A percentile compares a stretch with the other conserved stretches of the same genome.
Evolutionary conservation across 2,329 filamentous ascomycete genomes (phyloP).

Genomic region (Aspergillus chevalieri): DNA sequence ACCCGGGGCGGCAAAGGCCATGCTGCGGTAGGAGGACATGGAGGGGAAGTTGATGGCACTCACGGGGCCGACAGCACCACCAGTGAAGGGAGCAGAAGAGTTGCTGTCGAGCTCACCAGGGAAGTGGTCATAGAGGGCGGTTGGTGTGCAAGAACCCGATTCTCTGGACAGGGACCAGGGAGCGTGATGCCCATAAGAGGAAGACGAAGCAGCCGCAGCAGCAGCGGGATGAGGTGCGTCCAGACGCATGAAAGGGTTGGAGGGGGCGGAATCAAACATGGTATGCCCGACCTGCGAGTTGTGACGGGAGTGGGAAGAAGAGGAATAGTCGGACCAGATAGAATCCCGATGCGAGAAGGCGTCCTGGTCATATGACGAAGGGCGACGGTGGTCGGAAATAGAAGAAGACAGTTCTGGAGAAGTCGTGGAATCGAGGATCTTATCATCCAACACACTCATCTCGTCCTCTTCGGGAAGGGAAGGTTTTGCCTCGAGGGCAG

Average conservation of each 20-base stretch:
- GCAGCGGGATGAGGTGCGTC: conserved; percentile 41
- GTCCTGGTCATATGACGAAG: conserved; percentile 43
- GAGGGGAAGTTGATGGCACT: conserved; percentile 32
- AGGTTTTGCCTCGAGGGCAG: conserved; percentile 38
- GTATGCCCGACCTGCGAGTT: conserved; percentile 40
- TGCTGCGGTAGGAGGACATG: conserved; percentile 38
- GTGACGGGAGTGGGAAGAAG: conserved; percentile 36
- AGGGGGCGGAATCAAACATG: conserved; percentile 46
- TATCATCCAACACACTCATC: conserved; percentile 46
- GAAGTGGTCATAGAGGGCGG: conserved; percentile 63
- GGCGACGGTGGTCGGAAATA: conserved; percentile 36
- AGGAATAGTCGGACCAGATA: conserved; percentile 45
- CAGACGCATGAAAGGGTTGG: conserved; percentile 60
- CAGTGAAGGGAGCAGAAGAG: conserved; percentile 37
- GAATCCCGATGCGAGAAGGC: conserved; percentile 49
- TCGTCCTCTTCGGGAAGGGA: conserved; percentile 45
- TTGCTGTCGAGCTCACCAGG: conserved; percentile 46
- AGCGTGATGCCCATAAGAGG: conserved; percentile 41
- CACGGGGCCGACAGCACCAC: conserved; percentile 37
- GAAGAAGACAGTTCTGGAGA: conserved; percentile 43
- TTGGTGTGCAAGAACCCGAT: conserved; percentile 68
- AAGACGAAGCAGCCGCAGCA: neutral
- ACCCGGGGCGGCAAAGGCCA: conserved; percentile 45
- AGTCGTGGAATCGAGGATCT: conserved; percentile 46
- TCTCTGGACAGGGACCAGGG: conserved; percentile 60